Evolutionary conservation across 1,139 yeast genomes (phyloP), one percentile per base, ranked within the genome.

Genomic region (Suhomyces ambrosiae): DNA sequence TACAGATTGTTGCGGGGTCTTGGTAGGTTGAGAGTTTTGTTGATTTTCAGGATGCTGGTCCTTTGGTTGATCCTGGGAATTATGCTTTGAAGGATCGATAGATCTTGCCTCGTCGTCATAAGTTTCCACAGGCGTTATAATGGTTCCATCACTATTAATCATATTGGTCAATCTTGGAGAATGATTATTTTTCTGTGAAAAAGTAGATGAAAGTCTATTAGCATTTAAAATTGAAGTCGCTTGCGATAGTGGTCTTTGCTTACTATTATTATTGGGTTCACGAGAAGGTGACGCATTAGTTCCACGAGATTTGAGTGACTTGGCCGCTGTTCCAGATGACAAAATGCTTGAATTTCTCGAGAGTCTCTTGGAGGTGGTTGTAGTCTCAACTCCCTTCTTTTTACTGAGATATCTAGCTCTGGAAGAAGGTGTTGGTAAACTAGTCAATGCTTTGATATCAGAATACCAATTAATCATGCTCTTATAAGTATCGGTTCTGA

Each of bases 381-480:
- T 19, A 5, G 45, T 31, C 30, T 42, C 38, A 7, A 16, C 16
- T 32, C 48, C 47, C 33, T 45, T 36, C 14, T 38, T 41, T 43
- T 58, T 56, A 35, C 41, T 44, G 45, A 58, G 44, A 35, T 46
- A 54, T 22, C 56, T 47, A 5, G 60, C 60, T 47, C 88, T 66
- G 9, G 80, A 68, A 7, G 74, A 60, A 3, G 87, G 82, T 4
- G 76, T 72, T 12, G 80, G 68, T 49, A 83, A 66, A 24, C 68
- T 62, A 7, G 88, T 85, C 52, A 88, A 68, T 29, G 71, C 70
- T 53, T 80, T 80, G 47, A 90, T 71, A 56, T 86, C 95, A 46
- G 77, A 76, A 60, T 78, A 87, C 98, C 98, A 92, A 18, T 74
- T 77, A 54, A 84, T 79, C 90, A 89, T 85, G 33, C 76, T 68